A percentile compares a stretch with the other conserved stretches of the same genome.
phyloP scores from a whole-genome alignment of 768 basidiomycete genomes.

The Leucosporidium scottii region DNA sequence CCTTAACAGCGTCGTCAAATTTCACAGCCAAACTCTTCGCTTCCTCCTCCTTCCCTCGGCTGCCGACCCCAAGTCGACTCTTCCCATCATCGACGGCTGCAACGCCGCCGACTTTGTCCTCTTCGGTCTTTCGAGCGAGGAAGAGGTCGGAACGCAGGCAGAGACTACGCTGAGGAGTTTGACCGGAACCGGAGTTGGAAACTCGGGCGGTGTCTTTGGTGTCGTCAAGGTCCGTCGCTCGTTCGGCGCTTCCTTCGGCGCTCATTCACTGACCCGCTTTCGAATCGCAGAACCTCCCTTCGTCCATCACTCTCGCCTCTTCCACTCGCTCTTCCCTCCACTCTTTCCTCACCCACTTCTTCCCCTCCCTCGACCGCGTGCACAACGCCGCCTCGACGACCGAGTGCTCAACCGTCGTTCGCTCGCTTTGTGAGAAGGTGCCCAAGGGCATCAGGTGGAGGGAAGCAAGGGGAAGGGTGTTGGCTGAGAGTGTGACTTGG shows the following conservation, averaged over 20 bases:
- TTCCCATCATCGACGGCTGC: conserved; percentile 72
- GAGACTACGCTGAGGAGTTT: conserved; percentile 79
- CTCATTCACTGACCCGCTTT: not conserved
- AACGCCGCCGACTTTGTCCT: conserved; percentile 86
- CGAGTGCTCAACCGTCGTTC: conserved; percentile 64
- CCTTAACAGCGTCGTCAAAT: conserved; percentile 64
- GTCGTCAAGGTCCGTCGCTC: conserved; percentile 25
- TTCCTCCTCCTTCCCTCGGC: conserved; percentile 59
- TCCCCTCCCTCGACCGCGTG: conserved; percentile 68
- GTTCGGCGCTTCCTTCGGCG: not conserved
- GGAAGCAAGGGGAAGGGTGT: conserved; percentile 66
- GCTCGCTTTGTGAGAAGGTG: conserved; percentile 75
- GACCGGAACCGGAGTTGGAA: conserved; percentile 84
- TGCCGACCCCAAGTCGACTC: conserved; percentile 45
- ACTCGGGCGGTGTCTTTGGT: conserved; percentile 60
- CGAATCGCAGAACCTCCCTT: conserved; percentile 29
- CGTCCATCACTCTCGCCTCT: conserved; percentile 42
- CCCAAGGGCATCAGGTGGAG: conserved; percentile 75
- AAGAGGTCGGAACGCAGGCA: conserved; percentile 78
- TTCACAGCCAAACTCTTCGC: conserved; percentile 68
- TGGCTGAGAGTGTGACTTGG: conserved; percentile 61
- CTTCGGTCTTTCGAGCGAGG: conserved; percentile 67
- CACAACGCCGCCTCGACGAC: conserved; percentile 57
- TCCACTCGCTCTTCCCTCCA: conserved; percentile 77
- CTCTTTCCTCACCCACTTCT: conserved; percentile 92